Evolutionary conservation across 139 green algal species (phyloP), one percentile per base, ranked within the genome.

Genomic region (Nannochloris sp.): DNA sequence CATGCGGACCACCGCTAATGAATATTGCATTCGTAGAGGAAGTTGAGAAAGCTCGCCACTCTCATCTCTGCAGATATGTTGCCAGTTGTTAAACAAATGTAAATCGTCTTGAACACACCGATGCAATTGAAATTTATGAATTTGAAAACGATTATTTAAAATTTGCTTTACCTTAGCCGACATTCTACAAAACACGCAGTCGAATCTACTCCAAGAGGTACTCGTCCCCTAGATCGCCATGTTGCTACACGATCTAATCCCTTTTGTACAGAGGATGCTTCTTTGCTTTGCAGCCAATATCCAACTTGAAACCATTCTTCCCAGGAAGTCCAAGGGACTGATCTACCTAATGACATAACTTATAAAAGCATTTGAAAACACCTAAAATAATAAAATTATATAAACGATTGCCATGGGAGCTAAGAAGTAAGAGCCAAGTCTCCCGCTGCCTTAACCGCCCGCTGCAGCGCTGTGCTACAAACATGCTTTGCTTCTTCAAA

Each of bases 311-410:
- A 27, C 87, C 87, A 93, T 53, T 93, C 85, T 6, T 75, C 74
- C 87, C 87, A 93, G 36, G 51, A 67, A 8, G 53, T 29, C 87
- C 87, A 93, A 0, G 87, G 87, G 4, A 90, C 81, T 0, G 71
- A 24, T 9, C 83, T 59, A 7, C 81, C 83, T 6, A 79, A 45
- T 6, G 39, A 63, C 76, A 78, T 78, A 9, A 34, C 13, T 25
- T 23, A 23, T 51, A 51, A 19, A 51, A 27, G 19, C 19, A 27
- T 51, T n/a, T n/a, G n/a, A n/a, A n/a, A n/a, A n/a, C n/a, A n/a
- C n/a, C n/a, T n/a, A n/a, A n/a, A n/a, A n/a, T n/a, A n/a, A n/a
- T n/a, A n/a, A n/a, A n/a, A n/a, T n/a, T n/a, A n/a, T n/a, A n/a
- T n/a, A n/a, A n/a, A n/a, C n/a, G n/a, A n/a, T n/a, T n/a, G n/a